These are phyloP conservation scores for Xylaria acuta DNA, from an alignment of 495 filamentous ascomycete species.

Conservation along the genomic window DNA sequence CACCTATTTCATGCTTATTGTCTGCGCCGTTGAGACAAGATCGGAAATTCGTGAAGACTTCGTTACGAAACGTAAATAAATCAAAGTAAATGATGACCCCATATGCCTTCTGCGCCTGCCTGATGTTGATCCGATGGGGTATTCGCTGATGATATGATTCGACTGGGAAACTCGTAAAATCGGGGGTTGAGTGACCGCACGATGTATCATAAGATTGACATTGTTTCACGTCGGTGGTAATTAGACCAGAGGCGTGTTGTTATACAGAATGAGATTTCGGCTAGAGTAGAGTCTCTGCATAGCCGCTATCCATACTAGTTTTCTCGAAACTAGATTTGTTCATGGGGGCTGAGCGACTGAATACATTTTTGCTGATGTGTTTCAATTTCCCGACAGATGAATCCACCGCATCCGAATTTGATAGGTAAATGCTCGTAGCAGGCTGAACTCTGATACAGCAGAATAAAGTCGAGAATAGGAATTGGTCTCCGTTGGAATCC, in stretches of 20 bases:
- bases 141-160: slow-evolving; percentile 24
- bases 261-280: slow-evolving; percentile 28
- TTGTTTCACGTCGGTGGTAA: slow-evolving; percentile 3
- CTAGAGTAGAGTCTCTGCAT: slow-evolving; percentile 34
- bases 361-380: slow-evolving; percentile 55
- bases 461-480: slow-evolving; percentile 93
- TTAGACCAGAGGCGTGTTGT: slow-evolving; percentile 19
- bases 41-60: slow-evolving; percentile 21
- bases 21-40: slow-evolving; percentile 14
- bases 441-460: slow-evolving; percentile 75
- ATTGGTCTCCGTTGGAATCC: slow-evolving; percentile 86
- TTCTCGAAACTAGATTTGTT: slow-evolving; percentile 56
- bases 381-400: slow-evolving; percentile 53
- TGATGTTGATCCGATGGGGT: slow-evolving; percentile 20
- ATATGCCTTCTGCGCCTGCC: slow-evolving; percentile 23
- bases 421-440: slow-evolving; percentile 59
- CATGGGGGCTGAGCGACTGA: slow-evolving; percentile 50
- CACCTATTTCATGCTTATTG: slow-evolving; percentile 41
- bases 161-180: slow-evolving; percentile 17
- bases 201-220: slow-evolving; percentile 5
- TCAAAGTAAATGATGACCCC: slow-evolving; percentile 14
- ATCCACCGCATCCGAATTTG: slow-evolving; percentile 48
- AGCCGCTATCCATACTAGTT: slow-evolving; percentile 38
- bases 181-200: background rate
- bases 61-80: slow-evolving; percentile 19